These are phyloP conservation scores for Saccharum officinarum DNA, from an alignment of 176 grass and related monocot species.

Conservation along the genomic window DNA sequence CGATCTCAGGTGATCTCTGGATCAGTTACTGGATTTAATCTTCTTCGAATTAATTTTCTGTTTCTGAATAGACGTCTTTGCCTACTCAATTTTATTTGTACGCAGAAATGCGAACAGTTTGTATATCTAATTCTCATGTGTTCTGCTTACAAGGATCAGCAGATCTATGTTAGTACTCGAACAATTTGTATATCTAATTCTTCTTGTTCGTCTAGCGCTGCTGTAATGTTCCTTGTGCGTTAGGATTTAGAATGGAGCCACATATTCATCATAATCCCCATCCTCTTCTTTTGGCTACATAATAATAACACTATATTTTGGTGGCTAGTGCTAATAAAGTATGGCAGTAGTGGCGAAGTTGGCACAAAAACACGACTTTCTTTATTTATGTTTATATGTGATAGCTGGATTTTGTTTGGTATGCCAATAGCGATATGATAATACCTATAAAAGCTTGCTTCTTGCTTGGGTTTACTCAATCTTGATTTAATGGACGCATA, in stretches of 20 bases:
- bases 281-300: neutral
- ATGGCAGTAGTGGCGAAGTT: constrained; percentile 11
- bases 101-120: neutral
- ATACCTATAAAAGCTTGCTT: constrained; percentile 23
- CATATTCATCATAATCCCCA: constrained; percentile 7
- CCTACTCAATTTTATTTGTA: neutral
- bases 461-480: neutral
- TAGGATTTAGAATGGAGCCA: neutral
- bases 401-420: neutral
- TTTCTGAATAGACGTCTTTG: neutral
- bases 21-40: neutral
- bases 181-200: neutral
- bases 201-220: neutral
- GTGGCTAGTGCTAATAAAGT: constrained; percentile 12
- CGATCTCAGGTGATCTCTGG: neutral
- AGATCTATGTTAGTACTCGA: neutral
- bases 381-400: constrained; percentile 13
- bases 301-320: neutral
- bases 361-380: neutral
- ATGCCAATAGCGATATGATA: neutral
- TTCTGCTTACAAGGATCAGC: neutral
- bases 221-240: neutral
- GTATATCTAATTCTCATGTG: neutral
- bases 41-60: neutral
- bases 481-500: neutral